phyloP scores from a whole-genome alignment of 2,329 filamentous ascomycete genomes.

The Cladorrhinum sp. region DNA sequence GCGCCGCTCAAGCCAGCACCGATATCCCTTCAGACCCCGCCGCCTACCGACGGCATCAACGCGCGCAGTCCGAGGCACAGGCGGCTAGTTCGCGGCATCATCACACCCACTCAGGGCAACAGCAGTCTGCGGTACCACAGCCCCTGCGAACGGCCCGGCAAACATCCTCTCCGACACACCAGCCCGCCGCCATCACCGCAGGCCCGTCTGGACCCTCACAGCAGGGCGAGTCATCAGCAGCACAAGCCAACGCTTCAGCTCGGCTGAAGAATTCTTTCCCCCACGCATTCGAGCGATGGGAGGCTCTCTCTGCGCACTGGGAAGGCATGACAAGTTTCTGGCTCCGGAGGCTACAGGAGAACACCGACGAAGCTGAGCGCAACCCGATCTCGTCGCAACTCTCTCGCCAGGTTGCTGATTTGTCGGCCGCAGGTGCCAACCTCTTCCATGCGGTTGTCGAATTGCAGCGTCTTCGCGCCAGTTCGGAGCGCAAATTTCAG shows the following conservation, averaged over 20 bases:
- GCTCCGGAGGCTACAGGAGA: conserved; percentile 89
- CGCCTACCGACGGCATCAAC: conserved; percentile 35
- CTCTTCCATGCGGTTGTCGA: conserved; percentile 97
- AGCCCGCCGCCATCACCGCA: conserved; percentile 30
- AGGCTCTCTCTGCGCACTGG: conserved; percentile 95
- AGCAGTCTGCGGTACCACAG: conserved; percentile 17
- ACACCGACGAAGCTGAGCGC: conserved; percentile 76
- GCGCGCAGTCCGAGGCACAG: conserved; percentile 27
- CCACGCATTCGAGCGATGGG: conserved; percentile 97
- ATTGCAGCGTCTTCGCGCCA: conserved; percentile 86
- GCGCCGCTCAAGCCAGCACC: conserved; percentile 33
- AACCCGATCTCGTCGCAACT: conserved; percentile 85
- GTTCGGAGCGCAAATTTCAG: conserved; percentile 96
- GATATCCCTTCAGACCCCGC: conserved; percentile 35
- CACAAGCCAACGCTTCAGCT: conserved; percentile 30
- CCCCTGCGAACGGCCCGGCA: conserved; percentile 24
- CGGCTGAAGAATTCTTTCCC: conserved; percentile 73
- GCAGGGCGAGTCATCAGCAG: conserved; percentile 31
- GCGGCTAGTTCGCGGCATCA: conserved; percentile 7
- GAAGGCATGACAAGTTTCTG: conserved; percentile 96
- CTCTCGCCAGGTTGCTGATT: conserved; percentile 88
- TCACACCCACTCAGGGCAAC: conserved; percentile 10
- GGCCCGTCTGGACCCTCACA: conserved; percentile 19
- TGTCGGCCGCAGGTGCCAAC: conserved; percentile 96
- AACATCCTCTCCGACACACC: background rate